Evolutionary conservation across 768 basidiomycete genomes (phyloP).

Genomic region (Mycena albidolilacea): DNA sequence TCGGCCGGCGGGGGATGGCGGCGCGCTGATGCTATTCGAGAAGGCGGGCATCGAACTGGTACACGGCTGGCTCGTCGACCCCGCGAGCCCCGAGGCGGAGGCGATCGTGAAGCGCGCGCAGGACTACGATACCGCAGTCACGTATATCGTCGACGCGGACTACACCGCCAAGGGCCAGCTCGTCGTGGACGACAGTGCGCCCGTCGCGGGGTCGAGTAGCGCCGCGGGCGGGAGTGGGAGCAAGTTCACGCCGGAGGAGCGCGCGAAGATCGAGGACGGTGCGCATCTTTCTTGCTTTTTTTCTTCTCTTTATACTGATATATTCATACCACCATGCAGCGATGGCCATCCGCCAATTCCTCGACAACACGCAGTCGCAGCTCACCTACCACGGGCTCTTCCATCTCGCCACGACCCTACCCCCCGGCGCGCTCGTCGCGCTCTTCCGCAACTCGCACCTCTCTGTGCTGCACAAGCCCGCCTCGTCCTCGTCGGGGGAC

Average conservation of each 20-base stretch:
- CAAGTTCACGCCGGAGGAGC: slow-evolving; percentile 67
- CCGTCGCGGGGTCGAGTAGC: slow-evolving; percentile 45
- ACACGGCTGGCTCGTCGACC: slow-evolving; percentile 93
- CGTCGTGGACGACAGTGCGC: slow-evolving; percentile 57
- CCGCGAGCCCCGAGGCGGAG: slow-evolving; percentile 69
- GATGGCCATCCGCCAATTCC: slow-evolving; percentile 74
- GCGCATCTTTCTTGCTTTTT: slow-evolving; percentile 39
- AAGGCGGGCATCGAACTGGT: slow-evolving; percentile 86
- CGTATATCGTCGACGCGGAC: slow-evolving; percentile 85
- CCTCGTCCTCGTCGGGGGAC: slow-evolving; percentile 42
- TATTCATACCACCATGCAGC: slow-evolving; percentile 58
- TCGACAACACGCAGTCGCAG: slow-evolving; percentile 83
- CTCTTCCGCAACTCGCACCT: slow-evolving; percentile 94
- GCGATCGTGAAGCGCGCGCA: slow-evolving; percentile 63
- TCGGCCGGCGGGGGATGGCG: slow-evolving; percentile 73
- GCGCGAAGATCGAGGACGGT: slow-evolving; percentile 81
- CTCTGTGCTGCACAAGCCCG: slow-evolving; percentile 83
- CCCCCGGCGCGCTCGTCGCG: slow-evolving; percentile 73
- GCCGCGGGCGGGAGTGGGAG: slow-evolving; percentile 24
- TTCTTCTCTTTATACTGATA: slow-evolving; percentile 7
- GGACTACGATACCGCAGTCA: slow-evolving; percentile 84
- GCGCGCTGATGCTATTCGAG: slow-evolving; percentile 89
- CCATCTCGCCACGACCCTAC: slow-evolving; percentile 77
- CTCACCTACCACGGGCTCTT: slow-evolving; percentile 92
- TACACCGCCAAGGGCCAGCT: slow-evolving; percentile 76